These are phyloP conservation scores for Mrakia frigida DNA, from an alignment of 768 basidiomycete species.

Conservation along the genomic window DNA sequence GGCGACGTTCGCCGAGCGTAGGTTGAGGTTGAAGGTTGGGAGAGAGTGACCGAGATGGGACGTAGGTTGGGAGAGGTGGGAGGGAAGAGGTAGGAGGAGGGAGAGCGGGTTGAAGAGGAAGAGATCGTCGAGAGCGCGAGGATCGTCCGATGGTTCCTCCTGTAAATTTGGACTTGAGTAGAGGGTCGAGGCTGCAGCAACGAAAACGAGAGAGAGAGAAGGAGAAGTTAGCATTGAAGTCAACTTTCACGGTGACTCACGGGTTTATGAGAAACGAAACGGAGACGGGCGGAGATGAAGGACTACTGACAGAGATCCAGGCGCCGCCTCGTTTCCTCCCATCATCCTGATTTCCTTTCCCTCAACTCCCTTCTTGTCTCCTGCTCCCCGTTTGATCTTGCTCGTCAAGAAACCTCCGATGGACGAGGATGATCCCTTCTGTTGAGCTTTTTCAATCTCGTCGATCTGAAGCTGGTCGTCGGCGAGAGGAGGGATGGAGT, in stretches of 20 bases:
- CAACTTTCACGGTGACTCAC: not conserved
- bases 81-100: conserved; percentile 12
- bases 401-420: not conserved
- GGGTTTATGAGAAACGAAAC: not conserved
- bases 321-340: not conserved
- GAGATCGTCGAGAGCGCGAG: not conserved
- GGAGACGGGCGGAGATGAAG: not conserved
- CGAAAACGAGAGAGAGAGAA: not conserved
- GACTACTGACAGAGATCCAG: not conserved
- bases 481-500: conserved; percentile 3
- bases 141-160: not conserved
- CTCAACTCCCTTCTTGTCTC: not conserved
- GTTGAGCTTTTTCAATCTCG: not conserved
- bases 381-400: not conserved
- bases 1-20: not conserved
- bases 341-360: not conserved
- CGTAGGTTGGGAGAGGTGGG: not conserved
- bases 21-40: not conserved
- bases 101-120: not conserved
- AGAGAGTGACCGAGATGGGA: not conserved
- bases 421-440: not conserved
- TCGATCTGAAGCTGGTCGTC: not conserved
- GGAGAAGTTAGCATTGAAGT: not conserved
- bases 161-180: not conserved
- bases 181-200: not conserved